phyloP scores from a whole-genome alignment of 805 yeast species.

The Hagleromyces aurorensis region DNA sequence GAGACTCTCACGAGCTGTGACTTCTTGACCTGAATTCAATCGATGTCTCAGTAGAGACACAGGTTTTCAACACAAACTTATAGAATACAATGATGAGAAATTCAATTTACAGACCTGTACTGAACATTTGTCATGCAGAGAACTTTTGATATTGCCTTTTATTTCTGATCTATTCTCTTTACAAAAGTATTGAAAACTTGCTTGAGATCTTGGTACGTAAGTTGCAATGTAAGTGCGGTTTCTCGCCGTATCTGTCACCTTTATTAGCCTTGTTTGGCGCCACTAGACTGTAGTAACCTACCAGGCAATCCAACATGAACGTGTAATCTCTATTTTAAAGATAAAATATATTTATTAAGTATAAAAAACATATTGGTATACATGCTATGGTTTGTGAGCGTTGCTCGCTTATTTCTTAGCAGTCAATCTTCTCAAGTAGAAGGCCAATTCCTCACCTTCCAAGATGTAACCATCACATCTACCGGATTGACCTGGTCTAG shows the following conservation, averaged over 20 bases:
- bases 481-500: constrained; percentile 99
- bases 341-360: too few species aligned
- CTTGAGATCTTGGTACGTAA: constrained; percentile 1
- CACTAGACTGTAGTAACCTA: too few species aligned
- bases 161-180: constrained; percentile 20
- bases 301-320: too few species aligned
- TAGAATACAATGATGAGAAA: constrained; percentile 31
- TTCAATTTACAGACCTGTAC: constrained; percentile 34
- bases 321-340: too few species aligned
- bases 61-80: too few species aligned
- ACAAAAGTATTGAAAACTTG: too few species aligned
- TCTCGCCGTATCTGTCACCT: too few species aligned
- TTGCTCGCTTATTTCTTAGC: constrained; percentile 79
- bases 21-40: too few species aligned
- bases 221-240: too few species aligned
- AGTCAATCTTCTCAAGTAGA: constrained; percentile 99
- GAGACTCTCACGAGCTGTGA: too few species aligned
- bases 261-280: too few species aligned
- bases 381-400: constrained; percentile 7
- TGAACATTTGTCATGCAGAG: constrained; percentile 32
- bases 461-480: constrained; percentile 99
- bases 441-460: constrained; percentile 99
- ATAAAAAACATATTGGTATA: constrained; percentile 14
- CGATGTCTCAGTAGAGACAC: too few species aligned
- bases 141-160: constrained; percentile 23